Evolutionary conservation across 2,329 filamentous ascomycete species (phyloP), one percentile per base, ranked within the genome.

Genomic region (Pochonia chlamydosporia): DNA sequence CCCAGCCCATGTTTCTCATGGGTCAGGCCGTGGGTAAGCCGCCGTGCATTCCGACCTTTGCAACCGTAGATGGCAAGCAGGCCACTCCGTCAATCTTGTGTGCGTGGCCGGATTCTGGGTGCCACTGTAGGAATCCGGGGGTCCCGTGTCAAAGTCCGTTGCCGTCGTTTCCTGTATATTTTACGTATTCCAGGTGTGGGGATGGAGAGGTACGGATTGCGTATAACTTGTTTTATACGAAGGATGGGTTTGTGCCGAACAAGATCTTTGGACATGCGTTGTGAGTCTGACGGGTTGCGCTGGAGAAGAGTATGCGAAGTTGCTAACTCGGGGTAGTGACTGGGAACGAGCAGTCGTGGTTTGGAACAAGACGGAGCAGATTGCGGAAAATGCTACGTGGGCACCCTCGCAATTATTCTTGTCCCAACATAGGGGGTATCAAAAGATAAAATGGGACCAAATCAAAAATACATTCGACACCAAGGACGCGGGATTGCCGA

Each of bases 1-100:
- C 59, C 3, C 55, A 54, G 43, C 63, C 63, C 21, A 63, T 66
- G 58, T 66, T 59, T 49, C 63, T 65, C 54, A 65, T 65, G 43
- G 59, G 59, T 25, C 59, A 64, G 48, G 56, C 63, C 30, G 45
- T 59, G 47, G 55, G 58, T 16, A 46, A 56, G 5, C 58, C 56
- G 3, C 60, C 74, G 11, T 75, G 74, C 60, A 71, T 75, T 58
- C 74, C 75, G 47, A 79, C 75, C 48, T 70, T 72, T 54, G 75
- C 74, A 33, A 64, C 75, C 24, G 62, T 49, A 11, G 64, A 72
- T 23, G 53, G 74, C 16, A 62, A 71, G 36, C 73, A 78, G 57
- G 67, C 66, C 4, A 57, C 63, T 1, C 54, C 62, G 0, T 64
- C 60, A 2, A 46, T 54, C 8, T 65, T 71, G 31, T 72, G 69